Base-by-base conservation (phyloP, 1,139 yeast genomes). In the Geotrichum restrictum region DNA sequence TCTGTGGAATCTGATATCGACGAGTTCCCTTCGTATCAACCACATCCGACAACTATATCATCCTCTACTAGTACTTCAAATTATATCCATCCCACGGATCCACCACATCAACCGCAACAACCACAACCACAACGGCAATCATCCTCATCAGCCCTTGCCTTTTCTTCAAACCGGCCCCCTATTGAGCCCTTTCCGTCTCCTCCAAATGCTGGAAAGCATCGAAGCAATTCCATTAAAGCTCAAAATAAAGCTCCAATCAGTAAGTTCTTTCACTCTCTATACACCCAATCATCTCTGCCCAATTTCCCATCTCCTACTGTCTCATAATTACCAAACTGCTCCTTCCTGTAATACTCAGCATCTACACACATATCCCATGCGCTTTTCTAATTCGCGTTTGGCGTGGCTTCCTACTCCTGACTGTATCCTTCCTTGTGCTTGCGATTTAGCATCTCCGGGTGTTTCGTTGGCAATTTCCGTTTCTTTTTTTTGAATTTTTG, bases 221-320 rank as follows among this genome's bases (percentile, higher is more conserved):
- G 43, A 18, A 19, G 43, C 43, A 39, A 21, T 39, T 41, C 45
- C 21, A 41, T n/a, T n/a, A 41, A 41, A 41, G 34, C 45, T 6
- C 45, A 24, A 8, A 29, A 18, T 8, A 14, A 41, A 41, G 36
- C 36, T n/a, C 36, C 45, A 41, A 41, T 41, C 21, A 41, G 45
- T 41, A 41, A 41, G 45, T 41, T 13, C 22, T 11, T 24, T 5
- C 29, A 24, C 8, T 24, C 19, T 41, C 16, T 41, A 11, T 41
- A 24, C 29, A 24, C 29, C 29, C 29, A 24, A 24, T 24, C 29
- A 24, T 24, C 29, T 24, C 29, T 8, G 8, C 29, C 29, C 29
- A 24, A 24, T 24, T 24, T 24, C 29, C 29, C 29, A 18, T 32
- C 18, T 43, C 29, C n/a, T 32, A 13, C 29, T 24, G 29, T 24